Conservation (phyloP, 495 filamentous ascomycete species). For the Penicillium soppii region DNA sequence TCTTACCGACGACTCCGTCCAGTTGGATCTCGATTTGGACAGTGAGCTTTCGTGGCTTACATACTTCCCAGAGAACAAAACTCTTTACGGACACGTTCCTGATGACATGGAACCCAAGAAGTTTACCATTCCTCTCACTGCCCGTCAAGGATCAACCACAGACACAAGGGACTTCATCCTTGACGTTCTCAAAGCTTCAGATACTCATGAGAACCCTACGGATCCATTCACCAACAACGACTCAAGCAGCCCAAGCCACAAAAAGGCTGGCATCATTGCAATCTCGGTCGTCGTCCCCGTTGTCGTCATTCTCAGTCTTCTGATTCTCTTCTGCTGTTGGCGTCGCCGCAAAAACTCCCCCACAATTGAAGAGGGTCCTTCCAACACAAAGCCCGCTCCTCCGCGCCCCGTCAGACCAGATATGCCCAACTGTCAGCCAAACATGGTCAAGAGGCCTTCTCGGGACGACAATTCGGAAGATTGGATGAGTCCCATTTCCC, state of each 20-base stretch:
- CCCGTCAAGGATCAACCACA: constrained; percentile 43
- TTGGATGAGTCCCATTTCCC: constrained; percentile 26
- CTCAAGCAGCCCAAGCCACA: constrained; percentile 18
- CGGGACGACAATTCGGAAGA: constrained; percentile 24
- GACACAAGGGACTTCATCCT: constrained; percentile 53
- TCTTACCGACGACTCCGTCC: constrained; percentile 48
- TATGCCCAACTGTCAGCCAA: constrained; percentile 30
- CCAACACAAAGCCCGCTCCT: constrained; percentile 23
- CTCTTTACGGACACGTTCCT: constrained; percentile 65
- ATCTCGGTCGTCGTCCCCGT: constrained; percentile 45
- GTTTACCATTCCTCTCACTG: constrained; percentile 50
- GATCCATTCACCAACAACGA: constrained; percentile 16
- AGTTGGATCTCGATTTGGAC: constrained; percentile 54
- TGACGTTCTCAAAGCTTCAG: constrained; percentile 35
- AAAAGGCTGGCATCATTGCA: constrained; percentile 45
- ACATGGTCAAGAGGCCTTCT: constrained; percentile 20
- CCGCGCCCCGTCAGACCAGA: constrained; percentile 24
- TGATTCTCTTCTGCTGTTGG: constrained; percentile 45
- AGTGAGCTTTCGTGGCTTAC: constrained; percentile 61
- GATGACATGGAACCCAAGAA: constrained; percentile 36
- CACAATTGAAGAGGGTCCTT: constrained; percentile 26
- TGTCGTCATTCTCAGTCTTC: constrained; percentile 28
- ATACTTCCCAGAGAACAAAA: constrained; percentile 56
- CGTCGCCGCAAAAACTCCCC: constrained; percentile 31
- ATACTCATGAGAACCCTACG: constrained; percentile 14